Evolutionary conservation across 108 stramenopile species (phyloP), one percentile per base, ranked within the genome.

Genomic region (Licmophora abbreviata): DNA sequence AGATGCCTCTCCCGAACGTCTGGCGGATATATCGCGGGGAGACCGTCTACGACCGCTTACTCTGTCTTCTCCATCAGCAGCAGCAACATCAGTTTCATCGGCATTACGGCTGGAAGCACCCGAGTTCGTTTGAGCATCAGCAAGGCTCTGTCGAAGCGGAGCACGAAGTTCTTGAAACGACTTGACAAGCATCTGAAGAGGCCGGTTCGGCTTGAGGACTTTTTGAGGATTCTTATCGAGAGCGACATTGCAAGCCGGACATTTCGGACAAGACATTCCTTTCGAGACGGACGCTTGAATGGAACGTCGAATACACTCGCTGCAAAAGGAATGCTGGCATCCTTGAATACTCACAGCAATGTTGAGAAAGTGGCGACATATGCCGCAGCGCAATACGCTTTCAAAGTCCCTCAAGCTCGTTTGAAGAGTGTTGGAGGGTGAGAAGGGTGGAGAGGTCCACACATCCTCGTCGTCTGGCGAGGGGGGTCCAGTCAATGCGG

Each of bases 271-370:
- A 48, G 36, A 28, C 34, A 7, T 0, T 37, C 30, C 27, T 35
- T 55, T 32, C 43, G 51, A 11, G 30, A n/a, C n/a, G n/a, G n/a
- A n/a, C n/a, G n/a, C 24, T 10, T 50, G 47, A n/a, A 75, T 64
- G 26, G 48, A 28, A 23, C 37, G 63, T 5, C 77, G 61, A 21
- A 83, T 56, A 33, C 82, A 83, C 25, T 64, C 56, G 15, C 63
- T 63, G 47, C 82, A 83, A 50, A 79, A 83, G 26, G 73, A 53
- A 46, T 83, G 82, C 7, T 64, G 40, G 45, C 79, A 80, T 0
- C 61, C 64, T 25, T 65, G 22, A 0, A 79, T 25, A 0, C 63
- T 48, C 17, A 76, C 71, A 32, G 79, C 68, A 14, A 46, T 66
- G 5, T 38, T 17, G 52, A 56, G 70, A 10, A 76, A 46, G 20